Evolutionary conservation across 345 rosid species (phyloP).

Genomic region (Excoecaria cochinchinensis): DNA sequence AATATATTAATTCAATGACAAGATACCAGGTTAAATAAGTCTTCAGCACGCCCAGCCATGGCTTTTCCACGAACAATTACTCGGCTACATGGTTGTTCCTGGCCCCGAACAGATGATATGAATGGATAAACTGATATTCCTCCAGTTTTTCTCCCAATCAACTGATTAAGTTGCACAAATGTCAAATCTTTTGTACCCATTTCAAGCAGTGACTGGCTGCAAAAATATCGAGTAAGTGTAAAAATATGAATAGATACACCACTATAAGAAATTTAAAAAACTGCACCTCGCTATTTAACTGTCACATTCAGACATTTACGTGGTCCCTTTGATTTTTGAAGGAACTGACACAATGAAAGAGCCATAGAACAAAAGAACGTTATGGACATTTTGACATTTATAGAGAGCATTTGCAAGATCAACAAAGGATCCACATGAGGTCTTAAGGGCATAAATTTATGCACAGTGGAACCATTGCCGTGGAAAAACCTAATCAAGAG

Average conservation of each 20-base stretch:
- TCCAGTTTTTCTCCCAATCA: conserved; percentile 98
- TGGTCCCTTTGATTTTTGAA: not conserved
- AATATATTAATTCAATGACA: conserved; percentile 1
- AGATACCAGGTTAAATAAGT: conserved; percentile 82
- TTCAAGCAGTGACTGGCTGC: conserved; percentile 93
- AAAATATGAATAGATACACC: not conserved
- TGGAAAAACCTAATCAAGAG: not conserved
- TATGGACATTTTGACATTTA: not conserved
- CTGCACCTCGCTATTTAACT: not conserved
- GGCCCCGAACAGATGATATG: conserved; percentile 78
- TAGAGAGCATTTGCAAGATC: not conserved
- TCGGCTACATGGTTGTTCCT: conserved; percentile 74
- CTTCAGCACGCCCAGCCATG: conserved; percentile 88
- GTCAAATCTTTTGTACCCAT: conserved; percentile 93
- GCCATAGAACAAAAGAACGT: not conserved
- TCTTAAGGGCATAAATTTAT: not conserved
- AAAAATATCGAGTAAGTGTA: conserved; percentile 7
- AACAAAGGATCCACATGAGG: not conserved
- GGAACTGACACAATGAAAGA: not conserved
- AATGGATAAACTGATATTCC: conserved; percentile 94
- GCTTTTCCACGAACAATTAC: conserved; percentile 92
- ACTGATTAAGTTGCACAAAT: conserved; percentile 95
- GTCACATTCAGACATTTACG: not conserved
- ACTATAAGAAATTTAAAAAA: not conserved
- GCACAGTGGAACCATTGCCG: not conserved